A percentile compares a stretch with the other conserved stretches of the same genome.
Evolutionary conservation across 805 yeast genomes (phyloP).

Genomic region (Ogataea glucozyma): DNA sequence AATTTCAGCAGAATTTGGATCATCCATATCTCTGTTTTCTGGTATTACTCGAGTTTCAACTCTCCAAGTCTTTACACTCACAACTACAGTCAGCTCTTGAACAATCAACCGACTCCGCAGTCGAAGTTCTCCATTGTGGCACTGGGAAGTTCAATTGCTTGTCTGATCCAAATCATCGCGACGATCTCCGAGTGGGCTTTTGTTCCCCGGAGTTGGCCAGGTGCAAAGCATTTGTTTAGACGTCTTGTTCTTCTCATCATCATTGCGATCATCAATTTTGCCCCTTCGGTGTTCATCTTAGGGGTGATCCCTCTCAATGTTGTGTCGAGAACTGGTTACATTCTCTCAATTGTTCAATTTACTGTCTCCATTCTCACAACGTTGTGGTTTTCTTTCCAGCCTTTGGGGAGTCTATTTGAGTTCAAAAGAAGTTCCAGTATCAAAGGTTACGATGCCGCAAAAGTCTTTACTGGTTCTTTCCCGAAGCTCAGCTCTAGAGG

Average conservation of each 20-base stretch:
- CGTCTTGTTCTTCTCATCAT: constrained; percentile 38
- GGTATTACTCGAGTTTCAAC: constrained; percentile 54
- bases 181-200: constrained; percentile 44
- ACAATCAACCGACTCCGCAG: constrained; percentile 48
- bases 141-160: constrained; percentile 48
- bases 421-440: constrained; percentile 22
- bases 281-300: constrained; percentile 45
- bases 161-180: constrained; percentile 42
- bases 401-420: constrained; percentile 35
- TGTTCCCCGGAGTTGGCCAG: constrained; percentile 51
- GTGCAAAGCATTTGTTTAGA: constrained; percentile 40
- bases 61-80: constrained; percentile 51
- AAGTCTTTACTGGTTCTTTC: constrained; percentile 45
- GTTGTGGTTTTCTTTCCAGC: constrained; percentile 44
- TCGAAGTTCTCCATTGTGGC: constrained; percentile 45
- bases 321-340: constrained; percentile 38
- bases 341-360: constrained; percentile 44
- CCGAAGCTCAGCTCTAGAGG: constrained; percentile 42
- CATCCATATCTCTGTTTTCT: constrained; percentile 49
- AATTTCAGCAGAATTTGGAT: constrained; percentile 57
- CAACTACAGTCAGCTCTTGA: constrained; percentile 40
- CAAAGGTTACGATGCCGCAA: constrained; percentile 36
- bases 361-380: constrained; percentile 43
- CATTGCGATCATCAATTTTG: constrained; percentile 36
- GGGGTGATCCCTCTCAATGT: constrained; percentile 39